Conservation (phyloP, 352 stramenopile genomes). For the Lagenidium giganteum region DNA sequence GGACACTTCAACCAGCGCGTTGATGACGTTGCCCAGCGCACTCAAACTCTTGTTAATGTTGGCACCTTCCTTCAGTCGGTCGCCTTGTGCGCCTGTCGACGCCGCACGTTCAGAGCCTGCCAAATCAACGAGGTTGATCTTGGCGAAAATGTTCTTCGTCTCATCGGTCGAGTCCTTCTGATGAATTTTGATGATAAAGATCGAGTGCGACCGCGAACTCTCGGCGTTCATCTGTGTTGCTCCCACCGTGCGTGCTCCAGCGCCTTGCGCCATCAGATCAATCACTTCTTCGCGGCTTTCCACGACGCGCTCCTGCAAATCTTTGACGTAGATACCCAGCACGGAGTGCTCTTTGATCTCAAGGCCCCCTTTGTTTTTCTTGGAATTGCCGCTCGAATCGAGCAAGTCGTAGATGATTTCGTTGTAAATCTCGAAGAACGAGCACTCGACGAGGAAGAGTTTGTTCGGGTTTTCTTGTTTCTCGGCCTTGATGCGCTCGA, state of each 20-base stretch:
- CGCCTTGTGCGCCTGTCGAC: conserved; percentile 88
- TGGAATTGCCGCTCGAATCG: conserved; percentile 77
- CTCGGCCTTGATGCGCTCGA: conserved; percentile 71
- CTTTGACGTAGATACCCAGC: conserved; percentile 93
- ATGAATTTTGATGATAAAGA: conserved; percentile 95
- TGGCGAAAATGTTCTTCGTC: conserved; percentile 86
- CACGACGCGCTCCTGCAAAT: conserved; percentile 87
- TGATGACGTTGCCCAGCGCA: conserved; percentile 92
- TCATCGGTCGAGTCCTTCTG: conserved; percentile 86
- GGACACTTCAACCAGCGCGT: conserved; percentile 84
- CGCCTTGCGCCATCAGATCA: conserved; percentile 71
- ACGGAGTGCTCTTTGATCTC: conserved; percentile 94
- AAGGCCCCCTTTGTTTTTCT: conserved; percentile 85
- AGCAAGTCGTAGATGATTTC: conserved; percentile 95
- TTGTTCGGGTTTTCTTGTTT: conserved; percentile 66
- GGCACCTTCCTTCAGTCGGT: conserved; percentile 90
- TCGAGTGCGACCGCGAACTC: conserved; percentile 91
- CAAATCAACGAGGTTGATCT: conserved; percentile 94
- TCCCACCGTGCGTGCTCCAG: conserved; percentile 61
- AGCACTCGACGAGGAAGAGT: conserved; percentile 88
- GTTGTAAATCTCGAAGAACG: conserved; percentile 97
- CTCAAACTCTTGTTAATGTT: conserved; percentile 94
- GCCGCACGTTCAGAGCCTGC: conserved; percentile 88
- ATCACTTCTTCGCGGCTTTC: conserved; percentile 81
- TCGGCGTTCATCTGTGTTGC: conserved; percentile 94